These are phyloP conservation scores for Vaccinium macrocarpon DNA, from an alignment of 148 eudicot genomes.

Conservation along the genomic window DNA sequence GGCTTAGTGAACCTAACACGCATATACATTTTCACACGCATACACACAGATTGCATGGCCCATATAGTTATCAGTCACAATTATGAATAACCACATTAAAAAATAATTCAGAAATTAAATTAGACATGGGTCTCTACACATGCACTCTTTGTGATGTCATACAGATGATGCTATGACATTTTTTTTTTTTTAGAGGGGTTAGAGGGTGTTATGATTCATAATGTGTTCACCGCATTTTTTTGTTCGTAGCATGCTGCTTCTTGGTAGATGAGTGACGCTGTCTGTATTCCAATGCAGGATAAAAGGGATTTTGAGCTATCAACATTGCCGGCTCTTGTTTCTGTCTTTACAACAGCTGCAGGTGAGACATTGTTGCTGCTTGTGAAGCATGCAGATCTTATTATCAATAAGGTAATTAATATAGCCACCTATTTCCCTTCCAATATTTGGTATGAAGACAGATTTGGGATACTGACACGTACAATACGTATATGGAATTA, in stretches of 20 bases:
- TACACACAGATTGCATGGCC: neutral
- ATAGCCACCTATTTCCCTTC: neutral
- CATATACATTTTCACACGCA: neutral
- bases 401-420: constrained; percentile 70
- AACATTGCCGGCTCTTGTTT: constrained; percentile 93
- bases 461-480: neutral
- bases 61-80: neutral
- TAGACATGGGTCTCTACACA: neutral
- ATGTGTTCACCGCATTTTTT: neutral
- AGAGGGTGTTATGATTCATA: neutral
- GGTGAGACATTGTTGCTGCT: constrained; percentile 89
- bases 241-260: neutral
- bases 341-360: constrained; percentile 80
- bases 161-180: neutral
- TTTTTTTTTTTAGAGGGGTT: neutral
- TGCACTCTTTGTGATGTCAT: neutral
- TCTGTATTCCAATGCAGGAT: constrained; percentile 50
- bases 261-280: neutral
- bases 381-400: constrained; percentile 91
- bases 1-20: neutral
- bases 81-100: neutral
- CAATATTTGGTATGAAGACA: neutral
- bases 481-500: neutral
- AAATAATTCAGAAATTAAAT: neutral
- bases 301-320: constrained; percentile 90